These are phyloP conservation scores for Pholiota molesta DNA, from an alignment of 768 basidiomycete species.

Conservation along the genomic window DNA sequence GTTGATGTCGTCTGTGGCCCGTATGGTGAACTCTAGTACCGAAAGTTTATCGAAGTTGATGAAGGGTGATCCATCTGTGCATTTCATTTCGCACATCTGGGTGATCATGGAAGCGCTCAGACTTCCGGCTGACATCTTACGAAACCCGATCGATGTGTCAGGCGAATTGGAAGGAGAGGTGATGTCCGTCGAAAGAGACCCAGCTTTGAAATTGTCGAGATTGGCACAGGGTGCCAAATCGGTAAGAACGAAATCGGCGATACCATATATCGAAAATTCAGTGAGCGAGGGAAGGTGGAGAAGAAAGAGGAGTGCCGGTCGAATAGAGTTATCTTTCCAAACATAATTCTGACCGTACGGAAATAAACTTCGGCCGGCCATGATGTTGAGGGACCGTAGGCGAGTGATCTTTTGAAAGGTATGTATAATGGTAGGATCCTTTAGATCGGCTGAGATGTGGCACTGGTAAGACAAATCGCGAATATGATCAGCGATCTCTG, in stretches of 20 bases:
- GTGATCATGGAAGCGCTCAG: not conserved
- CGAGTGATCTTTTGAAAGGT: not conserved
- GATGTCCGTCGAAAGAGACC: not conserved
- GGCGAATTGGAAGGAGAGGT: not conserved
- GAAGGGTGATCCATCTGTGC: conserved; percentile 8
- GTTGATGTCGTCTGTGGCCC: too few species aligned
- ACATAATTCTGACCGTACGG: too few species aligned
- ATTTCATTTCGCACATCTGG: not conserved
- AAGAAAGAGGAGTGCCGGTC: conserved; percentile 8
- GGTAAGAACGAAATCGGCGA: conserved; percentile 8
- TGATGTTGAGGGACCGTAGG: conserved; percentile 1
- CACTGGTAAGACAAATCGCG: not conserved
- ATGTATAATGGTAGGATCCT: not conserved
- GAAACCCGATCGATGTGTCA: not conserved
- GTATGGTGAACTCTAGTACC: too few species aligned
- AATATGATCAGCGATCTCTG: conserved; percentile 9
- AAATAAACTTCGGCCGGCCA: not conserved
- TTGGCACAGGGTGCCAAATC: conserved; percentile 10
- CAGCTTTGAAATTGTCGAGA: not conserved
- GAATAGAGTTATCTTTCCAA: conserved; percentile 9
- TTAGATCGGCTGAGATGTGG: not conserved
- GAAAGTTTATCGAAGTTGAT: conserved; percentile 8
- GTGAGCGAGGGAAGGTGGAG: conserved; percentile 12
- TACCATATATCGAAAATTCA: not conserved
- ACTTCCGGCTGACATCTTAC: not conserved